These are phyloP conservation scores for Tetrapisispora nanseiensis DNA, from an alignment of 805 yeast genomes.

Conservation along the genomic window DNA sequence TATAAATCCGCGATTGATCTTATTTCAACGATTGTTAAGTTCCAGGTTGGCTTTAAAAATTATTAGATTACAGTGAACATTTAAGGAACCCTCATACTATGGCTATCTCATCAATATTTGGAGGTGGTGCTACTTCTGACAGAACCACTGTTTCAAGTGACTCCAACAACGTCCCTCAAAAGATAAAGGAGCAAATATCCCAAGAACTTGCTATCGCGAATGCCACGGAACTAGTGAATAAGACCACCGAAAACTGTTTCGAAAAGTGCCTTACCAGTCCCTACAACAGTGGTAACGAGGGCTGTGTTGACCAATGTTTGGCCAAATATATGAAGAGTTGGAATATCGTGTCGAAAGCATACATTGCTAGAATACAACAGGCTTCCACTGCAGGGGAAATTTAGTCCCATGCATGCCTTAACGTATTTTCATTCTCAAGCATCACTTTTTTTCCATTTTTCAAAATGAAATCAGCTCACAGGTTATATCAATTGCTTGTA, in stretches of 20 bases:
- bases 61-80: no score
- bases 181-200: constrained; percentile 59
- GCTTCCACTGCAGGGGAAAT: constrained; percentile 30
- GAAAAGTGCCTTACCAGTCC: constrained; percentile 66
- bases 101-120: constrained; percentile 27
- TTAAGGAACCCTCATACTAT: constrained; percentile 5
- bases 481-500: no score
- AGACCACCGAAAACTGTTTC: constrained; percentile 80
- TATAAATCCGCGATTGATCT: no score
- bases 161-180: constrained; percentile 43
- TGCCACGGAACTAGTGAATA: constrained; percentile 78
- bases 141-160: constrained; percentile 13
- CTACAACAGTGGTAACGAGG: constrained; percentile 44
- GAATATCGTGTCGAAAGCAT: constrained; percentile 73
- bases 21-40: no score
- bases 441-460: no score
- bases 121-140: constrained; percentile 20
- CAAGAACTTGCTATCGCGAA: constrained; percentile 86
- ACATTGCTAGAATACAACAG: constrained; percentile 65
- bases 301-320: constrained; percentile 68
- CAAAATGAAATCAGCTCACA: no score
- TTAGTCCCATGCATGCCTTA: no score
- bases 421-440: no score
- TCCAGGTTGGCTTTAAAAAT: no score
- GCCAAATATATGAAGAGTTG: constrained; percentile 86